These are phyloP conservation scores for Psilocybe cyanescens DNA, from an alignment of 768 basidiomycete species.

Conservation along the genomic window DNA sequence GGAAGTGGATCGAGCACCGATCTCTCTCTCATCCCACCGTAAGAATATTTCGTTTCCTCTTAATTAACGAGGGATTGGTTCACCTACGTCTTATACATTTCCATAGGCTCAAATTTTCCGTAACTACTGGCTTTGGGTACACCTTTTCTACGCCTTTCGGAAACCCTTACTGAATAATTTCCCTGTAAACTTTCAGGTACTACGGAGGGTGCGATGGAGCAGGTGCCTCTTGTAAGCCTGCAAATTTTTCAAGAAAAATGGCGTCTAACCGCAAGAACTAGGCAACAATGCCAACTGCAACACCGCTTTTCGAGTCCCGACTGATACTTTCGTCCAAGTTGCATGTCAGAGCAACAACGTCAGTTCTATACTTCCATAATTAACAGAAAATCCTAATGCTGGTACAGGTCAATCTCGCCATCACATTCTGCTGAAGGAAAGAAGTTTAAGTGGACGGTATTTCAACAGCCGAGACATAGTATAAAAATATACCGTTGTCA, in stretches of 20 bases:
- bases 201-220: constrained; percentile 44
- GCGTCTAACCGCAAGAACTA: constrained; percentile 12
- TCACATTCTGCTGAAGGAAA: constrained; percentile 33
- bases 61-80: neutral
- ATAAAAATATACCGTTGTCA: too few species aligned
- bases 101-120: constrained; percentile 38
- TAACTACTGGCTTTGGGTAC: constrained; percentile 42
- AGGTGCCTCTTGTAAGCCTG: constrained; percentile 42
- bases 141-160: neutral
- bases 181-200: constrained; percentile 30
- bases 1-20: constrained; percentile 22
- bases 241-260: neutral
- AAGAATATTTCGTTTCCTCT: constrained; percentile 9
- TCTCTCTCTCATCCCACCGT: constrained; percentile 42
- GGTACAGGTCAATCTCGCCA: constrained; percentile 35
- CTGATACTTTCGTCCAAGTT: constrained; percentile 40
- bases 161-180: neutral
- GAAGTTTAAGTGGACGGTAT: too few species aligned
- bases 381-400: neutral
- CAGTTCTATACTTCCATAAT: constrained; percentile 10
- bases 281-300: constrained; percentile 37
- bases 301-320: constrained; percentile 38
- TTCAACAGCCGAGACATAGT: too few species aligned
- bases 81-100: neutral
- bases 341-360: constrained; percentile 39